Percentiles rank a stretch among this genome's conserved stretches.
Conservation (phyloP, 306 rosid genomes). For the Mimosa pudica region DNA sequence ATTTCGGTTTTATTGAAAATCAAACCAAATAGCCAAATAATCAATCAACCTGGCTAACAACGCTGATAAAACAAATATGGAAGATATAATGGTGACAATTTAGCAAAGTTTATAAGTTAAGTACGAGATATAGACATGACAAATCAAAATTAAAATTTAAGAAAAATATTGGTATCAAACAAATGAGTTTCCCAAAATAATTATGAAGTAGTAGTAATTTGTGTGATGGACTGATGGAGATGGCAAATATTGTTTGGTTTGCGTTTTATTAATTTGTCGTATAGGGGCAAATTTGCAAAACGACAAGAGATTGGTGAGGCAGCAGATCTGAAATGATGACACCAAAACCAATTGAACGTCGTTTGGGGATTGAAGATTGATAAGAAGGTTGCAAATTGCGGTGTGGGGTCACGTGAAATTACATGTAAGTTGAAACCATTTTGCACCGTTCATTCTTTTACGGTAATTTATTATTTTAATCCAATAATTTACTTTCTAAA, state of each 20-base stretch:
- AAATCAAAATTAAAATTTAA: too few relatives aligned
- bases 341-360: conserved; percentile 1
- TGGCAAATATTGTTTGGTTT: not conserved
- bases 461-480: not conserved
- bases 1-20: too few relatives aligned
- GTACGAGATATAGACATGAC: too few relatives aligned
- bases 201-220: not conserved
- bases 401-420: conserved; percentile 9
- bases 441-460: not conserved
- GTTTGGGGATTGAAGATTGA: not conserved
- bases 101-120: too few relatives aligned
- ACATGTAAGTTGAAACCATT: not conserved
- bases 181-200: too few relatives aligned
- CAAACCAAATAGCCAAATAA: too few relatives aligned
- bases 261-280: conserved; percentile 13
- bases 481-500: not conserved
- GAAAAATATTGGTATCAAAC: too few relatives aligned
- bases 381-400: conserved; percentile 7
- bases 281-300: not conserved
- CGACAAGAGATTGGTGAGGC: conserved; percentile 15
- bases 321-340: not conserved
- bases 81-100: too few relatives aligned
- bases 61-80: too few relatives aligned
- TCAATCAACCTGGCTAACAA: too few relatives aligned
- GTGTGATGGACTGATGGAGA: conserved; percentile 19